These are phyloP conservation scores for Vitis rupestris DNA, from an alignment of 164 flowering plant genomes.

Conservation along the genomic window DNA sequence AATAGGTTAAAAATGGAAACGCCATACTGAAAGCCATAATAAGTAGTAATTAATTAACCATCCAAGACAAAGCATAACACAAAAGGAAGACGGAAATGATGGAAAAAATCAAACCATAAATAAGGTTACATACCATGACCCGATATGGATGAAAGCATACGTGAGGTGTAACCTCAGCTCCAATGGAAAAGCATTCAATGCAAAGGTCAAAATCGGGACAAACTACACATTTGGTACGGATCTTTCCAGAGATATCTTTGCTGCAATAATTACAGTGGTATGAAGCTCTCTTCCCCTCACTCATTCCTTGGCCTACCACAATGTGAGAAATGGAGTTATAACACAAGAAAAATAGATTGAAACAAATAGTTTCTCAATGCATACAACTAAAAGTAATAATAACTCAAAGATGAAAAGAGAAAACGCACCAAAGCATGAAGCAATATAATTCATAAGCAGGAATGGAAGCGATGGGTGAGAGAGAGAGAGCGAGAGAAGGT, in stretches of 20 bases:
- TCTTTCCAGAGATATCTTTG: slow-evolving; percentile 57
- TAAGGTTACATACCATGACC: slow-evolving; percentile 73
- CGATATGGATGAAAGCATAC: slow-evolving; percentile 79
- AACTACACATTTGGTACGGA: slow-evolving; percentile 55
- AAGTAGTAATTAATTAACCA: background rate
- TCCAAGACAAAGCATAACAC: slow-evolving; percentile 3
- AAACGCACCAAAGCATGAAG: too few species aligned
- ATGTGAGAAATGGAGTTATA: background rate
- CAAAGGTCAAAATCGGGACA: slow-evolving; percentile 82
- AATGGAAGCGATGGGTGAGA: too few species aligned
- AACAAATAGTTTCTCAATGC: too few species aligned
- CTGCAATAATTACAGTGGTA: slow-evolving; percentile 72
- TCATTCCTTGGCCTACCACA: slow-evolving; percentile 30
- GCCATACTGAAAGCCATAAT: too few species aligned
- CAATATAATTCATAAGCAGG: too few species aligned
- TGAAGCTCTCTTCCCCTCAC: slow-evolving; percentile 42
- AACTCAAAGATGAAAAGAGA: too few species aligned
- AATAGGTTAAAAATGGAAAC: too few species aligned
- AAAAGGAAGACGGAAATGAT: background rate
- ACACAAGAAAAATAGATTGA: too few species aligned
- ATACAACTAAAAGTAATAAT: too few species aligned
- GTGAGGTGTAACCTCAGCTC: slow-evolving; percentile 85
- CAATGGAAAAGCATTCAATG: slow-evolving; percentile 89
- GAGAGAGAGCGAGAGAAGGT: too few species aligned
- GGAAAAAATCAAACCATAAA: background rate